Evolutionary conservation across 192 early-diverging fungal species (phyloP), one percentile per base, ranked within the genome.

Genomic region (Umbelopsis sp.): DNA sequence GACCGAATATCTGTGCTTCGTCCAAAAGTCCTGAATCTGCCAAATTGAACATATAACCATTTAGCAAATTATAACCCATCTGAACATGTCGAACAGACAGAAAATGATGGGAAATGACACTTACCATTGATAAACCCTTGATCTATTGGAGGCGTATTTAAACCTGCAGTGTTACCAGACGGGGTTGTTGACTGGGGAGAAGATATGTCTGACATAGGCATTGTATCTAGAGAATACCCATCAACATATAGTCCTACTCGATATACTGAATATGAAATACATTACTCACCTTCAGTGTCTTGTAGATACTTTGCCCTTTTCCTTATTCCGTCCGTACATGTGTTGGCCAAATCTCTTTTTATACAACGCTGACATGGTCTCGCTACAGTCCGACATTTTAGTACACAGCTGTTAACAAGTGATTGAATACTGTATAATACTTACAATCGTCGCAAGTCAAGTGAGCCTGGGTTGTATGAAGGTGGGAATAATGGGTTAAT

Each of bases 231-330:
- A 41, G 22, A 22, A 48, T 23, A 21, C n/a, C 10, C 25, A 11
- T n/a, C 2, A 65, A 35, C 30, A 20, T 41, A 41, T 41, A 41
- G 37, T 41, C 5, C 37, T 41, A 1, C 37, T 41, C 5, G 0
- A 10, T 41, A 41, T 30, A 6, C 37, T 1, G 2, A 6, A 6
- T 41, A 41, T 41, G 5, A 6, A 20, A 23, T 21, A 67, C 67
- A 76, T 25, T 73, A 49, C 66, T 81, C 80, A 49, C 83, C 84
- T 46, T 83, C 81, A 25, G 78, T 76, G 52, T 93, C 94, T 69
- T 90, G 84, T 55, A 96, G 81, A 68, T 98, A 97, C 81, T 98
- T 98, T 30, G 95, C 94, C 76, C 91, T 94, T 74, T 96, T 98
- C 71, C 95, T 86, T 23, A 83, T 78, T 20, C 94, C 94, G 69